Evolutionary conservation across 495 filamentous ascomycete genomes (phyloP).

Genomic region (Hypomontagnella submonticulosa): DNA sequence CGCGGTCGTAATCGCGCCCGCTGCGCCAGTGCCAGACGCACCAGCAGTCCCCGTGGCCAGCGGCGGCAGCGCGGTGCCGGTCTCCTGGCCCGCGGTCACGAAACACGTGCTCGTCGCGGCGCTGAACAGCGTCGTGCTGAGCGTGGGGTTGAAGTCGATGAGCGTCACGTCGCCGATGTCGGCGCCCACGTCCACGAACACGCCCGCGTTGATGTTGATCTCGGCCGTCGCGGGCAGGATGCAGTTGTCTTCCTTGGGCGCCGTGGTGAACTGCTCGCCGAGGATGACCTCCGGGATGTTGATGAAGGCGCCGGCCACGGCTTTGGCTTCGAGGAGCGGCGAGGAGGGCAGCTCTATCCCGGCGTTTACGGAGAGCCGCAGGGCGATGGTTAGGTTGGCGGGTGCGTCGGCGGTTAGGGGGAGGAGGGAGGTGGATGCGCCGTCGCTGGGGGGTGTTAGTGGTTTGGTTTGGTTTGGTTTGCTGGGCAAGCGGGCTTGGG

Average conservation of each 20-base stretch:
- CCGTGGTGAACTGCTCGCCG: constrained; percentile 27
- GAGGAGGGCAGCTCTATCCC: constrained; percentile 34
- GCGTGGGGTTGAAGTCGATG: constrained; percentile 36
- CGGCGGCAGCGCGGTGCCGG: not conserved
- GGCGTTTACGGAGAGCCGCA: constrained; percentile 42
- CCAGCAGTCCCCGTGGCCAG: no score
- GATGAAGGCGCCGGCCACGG: constrained; percentile 43
- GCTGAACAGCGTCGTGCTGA: constrained; percentile 47
- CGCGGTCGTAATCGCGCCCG: not conserved
- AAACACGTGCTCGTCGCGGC: constrained; percentile 49
- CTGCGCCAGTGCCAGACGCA: not conserved
- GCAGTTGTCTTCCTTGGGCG: constrained; percentile 29
- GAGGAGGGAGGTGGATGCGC: constrained; percentile 42
- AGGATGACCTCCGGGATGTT: constrained; percentile 44
- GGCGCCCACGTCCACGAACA: constrained; percentile 47
- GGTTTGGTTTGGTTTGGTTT: not conserved
- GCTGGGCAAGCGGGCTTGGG: not conserved
- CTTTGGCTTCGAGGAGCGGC: constrained; percentile 41
- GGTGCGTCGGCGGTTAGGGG: constrained; percentile 40
- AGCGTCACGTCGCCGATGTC: constrained; percentile 30
- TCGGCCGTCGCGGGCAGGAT: constrained; percentile 46
- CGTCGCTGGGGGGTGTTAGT: constrained; percentile 36
- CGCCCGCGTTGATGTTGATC: constrained; percentile 46
- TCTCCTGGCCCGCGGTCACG: constrained; percentile 9
- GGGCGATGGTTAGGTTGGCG: constrained; percentile 45